A percentile compares a stretch with the other conserved stretches of the same genome.
phyloP scores from a whole-genome alignment of 495 filamentous ascomycete genomes.

The Aspergillus heteromorphus region DNA sequence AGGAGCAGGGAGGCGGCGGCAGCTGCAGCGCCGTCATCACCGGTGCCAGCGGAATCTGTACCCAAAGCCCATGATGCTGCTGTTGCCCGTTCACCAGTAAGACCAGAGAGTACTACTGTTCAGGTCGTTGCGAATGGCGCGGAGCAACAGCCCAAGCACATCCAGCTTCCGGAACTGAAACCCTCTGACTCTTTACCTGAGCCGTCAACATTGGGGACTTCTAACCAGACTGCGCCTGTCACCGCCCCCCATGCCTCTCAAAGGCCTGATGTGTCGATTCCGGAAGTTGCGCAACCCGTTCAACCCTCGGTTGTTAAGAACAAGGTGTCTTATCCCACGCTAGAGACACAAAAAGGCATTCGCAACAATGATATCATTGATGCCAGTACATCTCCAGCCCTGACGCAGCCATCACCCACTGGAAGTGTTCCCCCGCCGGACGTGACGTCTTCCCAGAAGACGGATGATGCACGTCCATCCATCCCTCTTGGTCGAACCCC shows the following conservation, averaged over 20 bases:
- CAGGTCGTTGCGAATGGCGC: slow-evolving; percentile 19
- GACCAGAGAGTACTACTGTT: slow-evolving; percentile 15
- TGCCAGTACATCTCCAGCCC: slow-evolving; percentile 11
- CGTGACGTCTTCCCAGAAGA: slow-evolving; percentile 17
- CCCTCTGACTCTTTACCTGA: background rate
- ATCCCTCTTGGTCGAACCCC: slow-evolving; percentile 22
- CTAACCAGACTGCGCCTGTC: slow-evolving; percentile 11
- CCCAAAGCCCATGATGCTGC: slow-evolving; percentile 14
- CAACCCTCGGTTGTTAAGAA: slow-evolving; percentile 10
- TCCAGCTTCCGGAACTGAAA: slow-evolving; percentile 9
- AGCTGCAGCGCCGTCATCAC: slow-evolving; percentile 5
- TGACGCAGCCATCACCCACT: slow-evolving; percentile 14
- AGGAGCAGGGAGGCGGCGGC: slow-evolving; percentile 22
- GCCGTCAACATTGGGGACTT: slow-evolving; percentile 3
- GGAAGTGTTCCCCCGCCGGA: slow-evolving; percentile 14
- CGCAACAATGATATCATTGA: slow-evolving; percentile 20
- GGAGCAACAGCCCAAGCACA: slow-evolving; percentile 13
- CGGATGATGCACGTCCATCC: slow-evolving; percentile 29
- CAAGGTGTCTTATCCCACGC: slow-evolving; percentile 15
- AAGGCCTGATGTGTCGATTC: slow-evolving; percentile 5
- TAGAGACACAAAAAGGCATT: slow-evolving; percentile 20
- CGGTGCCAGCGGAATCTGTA: slow-evolving; percentile 9
- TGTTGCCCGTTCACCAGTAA: slow-evolving; percentile 18
- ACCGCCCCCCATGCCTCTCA: slow-evolving; percentile 11
- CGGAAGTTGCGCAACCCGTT: slow-evolving; percentile 7